phyloP scores from a whole-genome alignment of 352 stramenopile genomes.

The Peronospora tabacina region DNA sequence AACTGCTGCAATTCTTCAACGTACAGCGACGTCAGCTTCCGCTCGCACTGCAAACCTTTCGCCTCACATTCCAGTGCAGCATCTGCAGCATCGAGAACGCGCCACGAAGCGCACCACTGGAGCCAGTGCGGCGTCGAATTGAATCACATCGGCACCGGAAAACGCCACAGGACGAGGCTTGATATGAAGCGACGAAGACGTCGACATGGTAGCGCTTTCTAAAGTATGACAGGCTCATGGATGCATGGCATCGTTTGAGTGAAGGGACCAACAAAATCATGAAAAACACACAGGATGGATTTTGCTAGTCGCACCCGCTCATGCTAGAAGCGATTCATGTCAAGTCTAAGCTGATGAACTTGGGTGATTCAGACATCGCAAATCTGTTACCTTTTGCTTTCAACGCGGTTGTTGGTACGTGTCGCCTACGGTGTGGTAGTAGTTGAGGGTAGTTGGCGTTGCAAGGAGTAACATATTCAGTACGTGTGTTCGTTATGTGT shows the following conservation, averaged over 20 bases:
- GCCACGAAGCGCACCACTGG: conserved; percentile 31
- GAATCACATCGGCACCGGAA: conserved; percentile 45
- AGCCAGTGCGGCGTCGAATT: conserved; percentile 42
- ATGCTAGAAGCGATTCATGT: conserved; percentile 48
- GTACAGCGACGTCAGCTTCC: conserved; percentile 26
- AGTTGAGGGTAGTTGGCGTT: background rate
- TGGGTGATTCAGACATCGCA: conserved; percentile 30
- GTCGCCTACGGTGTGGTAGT: background rate
- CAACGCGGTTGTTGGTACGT: conserved; percentile 47
- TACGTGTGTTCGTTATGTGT: background rate
- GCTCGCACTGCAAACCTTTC: conserved; percentile 20
- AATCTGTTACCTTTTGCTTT: conserved; percentile 67
- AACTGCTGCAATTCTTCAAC: conserved; percentile 27
- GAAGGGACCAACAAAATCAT: conserved; percentile 22
- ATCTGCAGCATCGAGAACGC: background rate
- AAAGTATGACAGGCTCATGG: too few species aligned
- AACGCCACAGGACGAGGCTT: conserved; percentile 36
- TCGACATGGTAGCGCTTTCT: background rate
- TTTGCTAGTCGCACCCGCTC: conserved; percentile 15
- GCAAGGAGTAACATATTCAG: background rate
- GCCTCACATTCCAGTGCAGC: conserved; percentile 38
- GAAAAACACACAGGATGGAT: conserved; percentile 1
- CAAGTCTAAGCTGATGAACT: conserved; percentile 48
- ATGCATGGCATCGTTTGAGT: too few species aligned
- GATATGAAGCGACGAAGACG: background rate